Conservation (phyloP, 192 early-diverging fungal genomes). For the Coemansia sp. region DNA sequence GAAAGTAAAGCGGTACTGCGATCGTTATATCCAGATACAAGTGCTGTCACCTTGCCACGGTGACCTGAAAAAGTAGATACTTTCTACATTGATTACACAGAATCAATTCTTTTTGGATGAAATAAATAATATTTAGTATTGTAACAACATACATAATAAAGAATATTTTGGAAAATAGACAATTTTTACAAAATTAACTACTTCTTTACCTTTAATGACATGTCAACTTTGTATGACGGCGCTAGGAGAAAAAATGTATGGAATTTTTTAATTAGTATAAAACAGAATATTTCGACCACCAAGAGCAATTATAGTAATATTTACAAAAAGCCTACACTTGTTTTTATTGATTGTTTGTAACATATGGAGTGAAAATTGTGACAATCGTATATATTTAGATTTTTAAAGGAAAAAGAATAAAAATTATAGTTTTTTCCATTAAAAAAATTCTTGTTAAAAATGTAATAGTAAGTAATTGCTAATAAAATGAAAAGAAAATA, state of each 20-base stretch:
- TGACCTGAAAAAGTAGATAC: constrained; percentile 14
- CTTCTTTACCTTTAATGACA: too few relatives aligned
- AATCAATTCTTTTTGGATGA: background rate
- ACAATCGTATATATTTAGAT: too few relatives aligned
- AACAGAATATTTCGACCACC: background rate
- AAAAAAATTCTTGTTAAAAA: too few relatives aligned
- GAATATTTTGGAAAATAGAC: background rate
- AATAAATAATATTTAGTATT: background rate
- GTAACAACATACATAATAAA: background rate
- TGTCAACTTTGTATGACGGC: too few relatives aligned
- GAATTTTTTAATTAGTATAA: background rate
- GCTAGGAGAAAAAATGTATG: background rate
- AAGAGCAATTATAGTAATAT: background rate
- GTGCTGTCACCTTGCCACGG: constrained; percentile 11
- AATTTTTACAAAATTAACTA: background rate
- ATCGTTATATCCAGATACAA: constrained; percentile 18
- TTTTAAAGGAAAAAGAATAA: too few relatives aligned
- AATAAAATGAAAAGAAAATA: too few relatives aligned
- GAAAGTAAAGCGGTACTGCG: constrained; percentile 22
- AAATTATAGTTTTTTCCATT: too few relatives aligned
- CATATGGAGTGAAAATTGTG: too few relatives aligned
- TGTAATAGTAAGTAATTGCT: too few relatives aligned
- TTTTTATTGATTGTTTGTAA: background rate
- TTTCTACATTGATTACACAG: background rate
- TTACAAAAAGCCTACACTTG: background rate